These are phyloP conservation scores for Chlamydomonas reinhardtii DNA, from an alignment of 163 green algal genomes.

Conservation along the genomic window DNA sequence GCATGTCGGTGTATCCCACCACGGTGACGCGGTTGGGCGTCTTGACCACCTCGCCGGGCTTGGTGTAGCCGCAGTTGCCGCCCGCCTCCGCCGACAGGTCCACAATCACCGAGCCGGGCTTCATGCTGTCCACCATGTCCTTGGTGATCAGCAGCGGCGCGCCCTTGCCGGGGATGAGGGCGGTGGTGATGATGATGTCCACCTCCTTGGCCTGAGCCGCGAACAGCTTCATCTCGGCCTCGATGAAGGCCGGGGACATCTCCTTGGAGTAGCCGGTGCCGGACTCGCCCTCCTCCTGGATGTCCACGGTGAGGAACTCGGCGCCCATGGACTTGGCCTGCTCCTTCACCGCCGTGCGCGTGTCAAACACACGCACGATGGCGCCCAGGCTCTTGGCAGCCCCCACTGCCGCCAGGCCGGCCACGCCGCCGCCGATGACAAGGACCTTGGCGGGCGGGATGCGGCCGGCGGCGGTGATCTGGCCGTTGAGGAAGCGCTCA, in stretches of 20 bases:
- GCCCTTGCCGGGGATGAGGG: slow-evolving; percentile 86
- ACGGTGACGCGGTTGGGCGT: slow-evolving; percentile 73
- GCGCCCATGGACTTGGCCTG: slow-evolving; percentile 90
- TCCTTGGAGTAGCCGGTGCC: slow-evolving; percentile 90
- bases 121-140: slow-evolving; percentile 79
- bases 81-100: slow-evolving; percentile 92
- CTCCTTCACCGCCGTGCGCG: slow-evolving; percentile 82
- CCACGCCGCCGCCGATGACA: slow-evolving; percentile 91
- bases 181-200: slow-evolving; percentile 93
- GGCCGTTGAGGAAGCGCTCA: slow-evolving; percentile 90
- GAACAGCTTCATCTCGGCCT: slow-evolving; percentile 83
- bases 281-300: slow-evolving; percentile 81
- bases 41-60: slow-evolving; percentile 69
- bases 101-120: slow-evolving; percentile 79
- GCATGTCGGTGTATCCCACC: slow-evolving; percentile 94
- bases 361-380: slow-evolving; percentile 93
- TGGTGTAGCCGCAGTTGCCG: slow-evolving; percentile 91
- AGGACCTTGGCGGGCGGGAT: slow-evolving; percentile 90
- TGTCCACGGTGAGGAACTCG: slow-evolving; percentile 92
- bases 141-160: slow-evolving; percentile 85
- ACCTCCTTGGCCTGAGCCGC: slow-evolving; percentile 80
- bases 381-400: slow-evolving; percentile 90
- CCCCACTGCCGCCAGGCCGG: slow-evolving; percentile 88
- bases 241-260: slow-evolving; percentile 91
- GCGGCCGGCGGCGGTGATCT: slow-evolving; percentile 90